Conservation (phyloP, 2,329 filamentous ascomycete species). For the Leptographium flavum region DNA sequence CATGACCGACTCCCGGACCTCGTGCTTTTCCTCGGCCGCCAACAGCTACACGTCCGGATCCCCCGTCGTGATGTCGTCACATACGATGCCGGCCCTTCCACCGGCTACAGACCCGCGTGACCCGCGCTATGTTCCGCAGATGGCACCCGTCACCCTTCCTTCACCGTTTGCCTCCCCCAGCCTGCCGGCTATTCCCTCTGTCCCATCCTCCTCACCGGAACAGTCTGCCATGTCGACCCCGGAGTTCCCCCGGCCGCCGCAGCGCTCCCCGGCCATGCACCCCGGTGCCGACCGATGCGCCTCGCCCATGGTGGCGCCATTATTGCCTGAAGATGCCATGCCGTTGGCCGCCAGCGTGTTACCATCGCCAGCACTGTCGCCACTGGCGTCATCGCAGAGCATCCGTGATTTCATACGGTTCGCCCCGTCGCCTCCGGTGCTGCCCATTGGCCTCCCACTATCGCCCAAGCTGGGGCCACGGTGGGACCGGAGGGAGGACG, state of each 20-base stretch:
- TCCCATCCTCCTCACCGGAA: not conserved
- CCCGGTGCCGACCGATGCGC: not conserved
- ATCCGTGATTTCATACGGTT: conserved; percentile 11
- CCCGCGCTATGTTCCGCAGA: not conserved
- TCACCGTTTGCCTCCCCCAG: not conserved
- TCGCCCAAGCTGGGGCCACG: conserved; percentile 3
- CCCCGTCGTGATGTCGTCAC: conserved; percentile 2
- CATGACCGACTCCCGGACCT: conserved; percentile 7
- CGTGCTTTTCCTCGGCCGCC: conserved; percentile 7
- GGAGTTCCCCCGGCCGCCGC: not conserved
- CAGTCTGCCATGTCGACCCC: not conserved
- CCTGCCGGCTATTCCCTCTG: not conserved
- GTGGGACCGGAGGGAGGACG: not conserved
- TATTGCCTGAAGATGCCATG: not conserved
- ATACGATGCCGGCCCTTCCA: not conserved
- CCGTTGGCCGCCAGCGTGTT: not conserved
- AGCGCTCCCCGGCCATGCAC: not conserved
- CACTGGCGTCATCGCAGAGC: conserved; percentile 1
- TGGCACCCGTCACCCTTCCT: not conserved
- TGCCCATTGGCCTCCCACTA: conserved; percentile 7
- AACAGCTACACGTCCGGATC: conserved; percentile 8
- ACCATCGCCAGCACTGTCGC: not conserved
- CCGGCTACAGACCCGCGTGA: not conserved
- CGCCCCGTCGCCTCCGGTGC: conserved; percentile 8
- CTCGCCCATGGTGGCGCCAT: not conserved